Percentiles rank a stretch among this genome's conserved stretches.
These are phyloP conservation scores for Tulasnella sp. DNA, from an alignment of 768 basidiomycete species.

Conservation along the genomic window DNA sequence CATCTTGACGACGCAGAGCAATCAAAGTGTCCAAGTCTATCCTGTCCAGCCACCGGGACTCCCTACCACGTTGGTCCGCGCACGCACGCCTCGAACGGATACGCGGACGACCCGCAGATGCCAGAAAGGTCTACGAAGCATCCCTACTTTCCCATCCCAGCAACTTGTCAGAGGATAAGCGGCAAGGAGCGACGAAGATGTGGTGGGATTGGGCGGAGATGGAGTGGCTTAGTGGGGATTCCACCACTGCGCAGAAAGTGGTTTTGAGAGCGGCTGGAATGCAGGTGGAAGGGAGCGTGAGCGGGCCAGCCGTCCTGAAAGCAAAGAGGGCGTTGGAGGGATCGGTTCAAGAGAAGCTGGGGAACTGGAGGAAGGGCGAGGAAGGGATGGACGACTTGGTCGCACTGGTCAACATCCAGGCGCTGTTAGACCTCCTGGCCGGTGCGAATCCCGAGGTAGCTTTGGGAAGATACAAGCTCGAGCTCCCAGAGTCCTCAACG, in stretches of 20 bases:
- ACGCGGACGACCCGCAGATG: constrained; percentile 61
- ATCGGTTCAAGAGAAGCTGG: constrained; percentile 30
- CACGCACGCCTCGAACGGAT: constrained; percentile 70
- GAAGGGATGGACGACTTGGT: background rate
- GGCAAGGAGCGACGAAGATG: constrained; percentile 44
- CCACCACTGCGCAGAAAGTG: constrained; percentile 50
- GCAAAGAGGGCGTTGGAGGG: constrained; percentile 63
- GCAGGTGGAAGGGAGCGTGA: constrained; percentile 43
- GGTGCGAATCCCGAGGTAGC: background rate
- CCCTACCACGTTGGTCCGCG: constrained; percentile 63
- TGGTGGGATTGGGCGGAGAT: constrained; percentile 86
- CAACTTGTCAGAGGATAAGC: constrained; percentile 33
- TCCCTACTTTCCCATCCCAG: constrained; percentile 45
- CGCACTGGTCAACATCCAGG: constrained; percentile 6
- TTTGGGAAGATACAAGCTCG: background rate
- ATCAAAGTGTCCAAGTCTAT: constrained; percentile 62
- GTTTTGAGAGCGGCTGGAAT: constrained; percentile 53
- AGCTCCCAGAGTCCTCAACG: background rate
- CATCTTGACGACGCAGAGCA: constrained; percentile 45
- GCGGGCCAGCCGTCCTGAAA: constrained; percentile 43
- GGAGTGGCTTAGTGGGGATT: constrained; percentile 64
- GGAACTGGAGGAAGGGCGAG: background rate
- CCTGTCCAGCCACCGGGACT: constrained; percentile 54
- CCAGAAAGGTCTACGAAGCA: constrained; percentile 67
- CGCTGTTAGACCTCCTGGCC: constrained; percentile 17